Base-by-base conservation (phyloP, 768 basidiomycete genomes). In the Panaeolus cyanescens region DNA sequence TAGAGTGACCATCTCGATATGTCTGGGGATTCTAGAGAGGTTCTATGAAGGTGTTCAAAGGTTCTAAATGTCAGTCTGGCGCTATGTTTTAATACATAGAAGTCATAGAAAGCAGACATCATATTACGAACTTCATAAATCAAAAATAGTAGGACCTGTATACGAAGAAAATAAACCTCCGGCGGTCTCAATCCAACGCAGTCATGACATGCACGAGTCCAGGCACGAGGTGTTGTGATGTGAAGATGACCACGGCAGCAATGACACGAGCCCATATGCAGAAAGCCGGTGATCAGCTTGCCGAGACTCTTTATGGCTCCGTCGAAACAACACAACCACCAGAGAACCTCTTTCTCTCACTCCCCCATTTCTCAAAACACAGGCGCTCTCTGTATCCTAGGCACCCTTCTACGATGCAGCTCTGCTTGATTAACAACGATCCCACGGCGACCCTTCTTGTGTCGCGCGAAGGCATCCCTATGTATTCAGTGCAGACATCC, bases 361-460 rank as follows among this genome's bases (percentile, higher is more conserved):
- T 22, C 42, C 42, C 45, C 45, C 45, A 50, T 28, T 28, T 4
- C 45, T 15, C 45, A 50, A 50, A 50, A 50, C 45, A 50, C 45
- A 50, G 45, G 45, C 45, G 45, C 45, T 50, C 30, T 28, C 25
- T 50, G 45, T 50, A 50, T 50, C 45, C 15, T 50, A 50, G 40
- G 45, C 45, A 50, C 8, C 9, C 25, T 28, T 50, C 45, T 50
- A 50, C 62, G n/a, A 67, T 80, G 67, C 75, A 80, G 55, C 71
- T 78, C 30, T 70, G 63, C 56, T 67, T 79, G 32, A 65, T 75
- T 13, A 67, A 79, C 62, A 80, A 80, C 65, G 77, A 79, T 64
- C 75, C 78, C 8, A 68, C 64, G 4, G 63, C 74, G 28, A 79
- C 79, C 2, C 59, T 74, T 15, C 71, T 79, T 56, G 65, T 75